Evolutionary conservation across 1,284 basidiomycete species (phyloP).

Genomic region (Fomitopsis pinicola): DNA sequence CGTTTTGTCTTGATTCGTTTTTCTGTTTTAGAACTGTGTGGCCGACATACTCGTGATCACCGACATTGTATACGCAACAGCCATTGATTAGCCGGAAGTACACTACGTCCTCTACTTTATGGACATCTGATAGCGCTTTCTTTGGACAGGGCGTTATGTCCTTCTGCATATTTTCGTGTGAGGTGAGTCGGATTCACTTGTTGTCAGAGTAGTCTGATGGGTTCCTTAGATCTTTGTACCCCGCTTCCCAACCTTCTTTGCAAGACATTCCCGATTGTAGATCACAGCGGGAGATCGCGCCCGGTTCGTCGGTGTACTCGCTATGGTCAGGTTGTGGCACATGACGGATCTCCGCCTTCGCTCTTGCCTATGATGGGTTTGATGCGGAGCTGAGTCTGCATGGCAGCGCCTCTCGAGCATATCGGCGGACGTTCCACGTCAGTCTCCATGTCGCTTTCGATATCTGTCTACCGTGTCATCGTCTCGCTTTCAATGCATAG

Average conservation of each 20-base stretch:
- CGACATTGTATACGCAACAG: not conserved
- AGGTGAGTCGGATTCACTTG: constrained; percentile 2
- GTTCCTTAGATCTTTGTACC: not conserved
- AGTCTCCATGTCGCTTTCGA: not conserved
- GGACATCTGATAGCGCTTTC: constrained; percentile 4
- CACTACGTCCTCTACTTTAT: constrained; percentile 1
- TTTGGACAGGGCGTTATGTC: constrained; percentile 1
- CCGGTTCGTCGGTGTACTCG: not conserved
- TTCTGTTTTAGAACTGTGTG: not conserved
- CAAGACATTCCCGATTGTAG: not conserved
- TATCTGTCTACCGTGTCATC: not conserved
- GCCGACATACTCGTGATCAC: not conserved
- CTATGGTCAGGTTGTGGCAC: not conserved
- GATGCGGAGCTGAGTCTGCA: not conserved
- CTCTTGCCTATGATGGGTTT: not conserved
- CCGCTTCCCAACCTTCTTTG: not conserved
- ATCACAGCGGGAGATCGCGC: not conserved
- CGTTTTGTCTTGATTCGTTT: not conserved
- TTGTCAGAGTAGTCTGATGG: constrained; percentile 6
- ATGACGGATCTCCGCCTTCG: not conserved
- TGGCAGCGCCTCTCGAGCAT: not conserved
- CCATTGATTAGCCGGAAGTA: constrained; percentile 5
- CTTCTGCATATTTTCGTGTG: not conserved
- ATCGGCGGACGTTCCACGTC: not conserved
- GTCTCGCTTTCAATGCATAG: not conserved